phyloP scores from a whole-genome alignment of 495 filamentous ascomycete genomes.

The Monascus purpureus region DNA sequence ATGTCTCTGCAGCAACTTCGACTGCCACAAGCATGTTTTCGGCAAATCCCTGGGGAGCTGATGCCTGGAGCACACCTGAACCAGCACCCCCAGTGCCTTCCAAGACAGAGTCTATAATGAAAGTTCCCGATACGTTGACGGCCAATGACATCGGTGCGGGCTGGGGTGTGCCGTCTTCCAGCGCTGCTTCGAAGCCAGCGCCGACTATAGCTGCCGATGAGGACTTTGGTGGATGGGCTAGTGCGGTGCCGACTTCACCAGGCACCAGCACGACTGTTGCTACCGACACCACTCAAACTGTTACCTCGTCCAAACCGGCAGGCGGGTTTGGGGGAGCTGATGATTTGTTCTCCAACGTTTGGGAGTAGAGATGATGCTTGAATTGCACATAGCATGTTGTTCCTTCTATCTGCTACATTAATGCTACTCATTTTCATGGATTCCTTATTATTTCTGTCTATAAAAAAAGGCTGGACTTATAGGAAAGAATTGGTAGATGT shows the following conservation, averaged over 20 bases:
- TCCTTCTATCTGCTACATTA: no score
- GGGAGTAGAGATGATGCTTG: no score
- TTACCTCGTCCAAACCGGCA: conserved; percentile 29
- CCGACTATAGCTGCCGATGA: conserved; percentile 70
- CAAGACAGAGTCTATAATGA: conserved; percentile 28
- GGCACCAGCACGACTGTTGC: conserved; percentile 19
- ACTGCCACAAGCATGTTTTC: conserved; percentile 19
- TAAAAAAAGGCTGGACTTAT: no score
- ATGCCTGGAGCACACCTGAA: conserved; percentile 38
- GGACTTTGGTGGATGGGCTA: conserved; percentile 90
- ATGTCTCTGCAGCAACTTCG: conserved; percentile 17
- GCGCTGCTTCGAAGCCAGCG: conserved; percentile 24
- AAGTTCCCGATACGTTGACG: conserved; percentile 31
- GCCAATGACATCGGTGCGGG: conserved; percentile 36
- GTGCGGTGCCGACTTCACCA: conserved; percentile 41
- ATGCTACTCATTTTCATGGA: no score
- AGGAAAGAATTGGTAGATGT: no score
- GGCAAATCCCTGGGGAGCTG: conserved; percentile 35
- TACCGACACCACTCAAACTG: conserved; percentile 7
- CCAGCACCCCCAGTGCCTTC: conserved; percentile 16
- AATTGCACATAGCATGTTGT: no score
- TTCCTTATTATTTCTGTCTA: no score
- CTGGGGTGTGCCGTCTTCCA: conserved; percentile 35
- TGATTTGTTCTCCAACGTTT: conserved; percentile 90
- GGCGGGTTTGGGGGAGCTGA: conserved; percentile 58